These are phyloP conservation scores for Lepidopterella palustris DNA, from an alignment of 495 filamentous ascomycete species.

Conservation along the genomic window DNA sequence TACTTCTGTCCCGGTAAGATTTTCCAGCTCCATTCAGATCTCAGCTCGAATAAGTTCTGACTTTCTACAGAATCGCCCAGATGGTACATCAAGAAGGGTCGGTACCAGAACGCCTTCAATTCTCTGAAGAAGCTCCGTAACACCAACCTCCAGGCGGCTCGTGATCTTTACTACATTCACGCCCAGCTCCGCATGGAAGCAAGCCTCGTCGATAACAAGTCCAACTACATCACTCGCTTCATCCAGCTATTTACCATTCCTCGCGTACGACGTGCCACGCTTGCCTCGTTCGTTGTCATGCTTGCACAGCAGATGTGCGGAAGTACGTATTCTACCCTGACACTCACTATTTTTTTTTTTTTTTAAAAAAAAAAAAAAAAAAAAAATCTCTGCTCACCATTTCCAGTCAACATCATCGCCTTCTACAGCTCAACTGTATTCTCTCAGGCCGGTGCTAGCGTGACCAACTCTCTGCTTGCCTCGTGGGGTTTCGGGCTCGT, in stretches of 20 bases:
- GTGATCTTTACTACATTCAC: conserved; percentile 62
- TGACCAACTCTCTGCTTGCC: conserved; percentile 44
- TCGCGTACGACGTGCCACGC: conserved; percentile 58
- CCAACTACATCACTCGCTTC: conserved; percentile 52
- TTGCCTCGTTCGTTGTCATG: conserved; percentile 61
- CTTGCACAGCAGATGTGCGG: conserved; percentile 47
- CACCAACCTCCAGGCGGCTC: conserved; percentile 53
- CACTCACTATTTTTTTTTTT: too few species aligned
- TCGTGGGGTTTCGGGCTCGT: conserved; percentile 57
- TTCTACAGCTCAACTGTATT: conserved; percentile 56
- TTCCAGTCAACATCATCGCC: conserved; percentile 36
- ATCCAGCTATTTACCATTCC: conserved; percentile 63
- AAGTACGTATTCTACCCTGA: too few species aligned
- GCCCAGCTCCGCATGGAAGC: conserved; percentile 52
- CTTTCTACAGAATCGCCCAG: conserved; percentile 51
- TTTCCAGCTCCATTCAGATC: neutral
- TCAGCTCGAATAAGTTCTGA: neutral
- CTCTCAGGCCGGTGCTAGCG: conserved; percentile 44
- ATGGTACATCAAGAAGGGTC: conserved; percentile 56
- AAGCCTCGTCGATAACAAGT: conserved; percentile 39
- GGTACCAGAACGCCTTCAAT: conserved; percentile 47
- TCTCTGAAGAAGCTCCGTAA: conserved; percentile 55
- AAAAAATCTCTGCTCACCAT: too few species aligned
- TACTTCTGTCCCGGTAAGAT: conserved; percentile 55
- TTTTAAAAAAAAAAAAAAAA: too few species aligned